Conservation (phyloP, 1,284 basidiomycete genomes). For the Malassezia yamatoensis region DNA sequence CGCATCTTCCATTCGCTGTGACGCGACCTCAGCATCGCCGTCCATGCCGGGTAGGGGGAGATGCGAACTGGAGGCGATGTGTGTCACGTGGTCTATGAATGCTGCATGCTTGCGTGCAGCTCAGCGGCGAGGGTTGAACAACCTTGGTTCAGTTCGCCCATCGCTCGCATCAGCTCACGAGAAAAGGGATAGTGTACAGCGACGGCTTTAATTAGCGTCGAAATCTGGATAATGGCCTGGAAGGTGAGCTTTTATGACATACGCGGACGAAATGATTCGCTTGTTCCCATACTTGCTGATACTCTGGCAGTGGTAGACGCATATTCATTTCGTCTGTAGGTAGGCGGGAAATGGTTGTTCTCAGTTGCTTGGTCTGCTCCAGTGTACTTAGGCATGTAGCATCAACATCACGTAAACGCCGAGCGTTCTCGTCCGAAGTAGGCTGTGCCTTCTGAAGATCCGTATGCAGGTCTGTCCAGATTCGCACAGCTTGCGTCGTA, state of each 20-base stretch:
- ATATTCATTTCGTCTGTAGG: constrained; percentile 1
- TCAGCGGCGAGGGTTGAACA: constrained; percentile 35
- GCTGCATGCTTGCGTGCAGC: constrained; percentile 24
- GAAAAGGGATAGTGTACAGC: constrained; percentile 28
- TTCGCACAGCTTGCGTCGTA: constrained; percentile 26
- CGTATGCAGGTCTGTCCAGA: constrained; percentile 33
- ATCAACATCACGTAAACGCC: constrained; percentile 12
- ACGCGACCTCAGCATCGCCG: not conserved
- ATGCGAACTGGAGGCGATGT: not conserved
- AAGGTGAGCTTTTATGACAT: not conserved
- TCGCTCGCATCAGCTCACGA: constrained; percentile 23
- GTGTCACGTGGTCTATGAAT: constrained; percentile 13
- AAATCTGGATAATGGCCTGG: constrained; percentile 30
- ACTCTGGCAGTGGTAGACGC: constrained; percentile 13
- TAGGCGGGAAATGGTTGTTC: constrained; percentile 2
- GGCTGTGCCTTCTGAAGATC: constrained; percentile 20
- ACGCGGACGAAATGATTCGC: constrained; percentile 31
- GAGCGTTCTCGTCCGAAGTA: not conserved
- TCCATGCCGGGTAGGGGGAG: constrained; percentile 1
- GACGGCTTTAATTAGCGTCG: constrained; percentile 31
- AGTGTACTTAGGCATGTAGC: constrained; percentile 11
- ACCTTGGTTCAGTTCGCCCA: constrained; percentile 35
- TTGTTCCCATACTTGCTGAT: constrained; percentile 27
- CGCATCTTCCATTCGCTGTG: constrained; percentile 8
- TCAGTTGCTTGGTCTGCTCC: constrained; percentile 13